Conservation (phyloP, 1,284 basidiomycete species). For the Xerocomus nothofagi region DNA sequence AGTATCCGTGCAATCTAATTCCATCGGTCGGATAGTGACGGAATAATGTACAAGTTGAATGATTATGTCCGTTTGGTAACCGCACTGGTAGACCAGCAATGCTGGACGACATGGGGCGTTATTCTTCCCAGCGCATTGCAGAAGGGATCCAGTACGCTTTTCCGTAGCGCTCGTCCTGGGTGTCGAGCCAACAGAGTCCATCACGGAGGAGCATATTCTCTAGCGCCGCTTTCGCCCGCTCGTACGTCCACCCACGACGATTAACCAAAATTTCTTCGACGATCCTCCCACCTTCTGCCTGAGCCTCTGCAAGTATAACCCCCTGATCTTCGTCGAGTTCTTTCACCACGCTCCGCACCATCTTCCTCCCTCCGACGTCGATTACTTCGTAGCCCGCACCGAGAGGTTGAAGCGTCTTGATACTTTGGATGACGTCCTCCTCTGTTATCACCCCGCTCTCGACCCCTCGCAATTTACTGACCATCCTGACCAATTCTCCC, state of each 20-base stretch:
- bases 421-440: slow-evolving; percentile 83
- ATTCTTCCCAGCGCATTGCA: slow-evolving; percentile 79
- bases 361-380: slow-evolving; percentile 61
- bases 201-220: slow-evolving; percentile 90
- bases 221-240: slow-evolving; percentile 75
- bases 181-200: slow-evolving; percentile 93
- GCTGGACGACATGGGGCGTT: not conserved
- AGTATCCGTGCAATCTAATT: too few relatives aligned
- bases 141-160: slow-evolving; percentile 81
- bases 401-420: slow-evolving; percentile 86
- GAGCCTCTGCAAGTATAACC: slow-evolving; percentile 72
- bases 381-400: slow-evolving; percentile 89
- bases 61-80: not conserved
- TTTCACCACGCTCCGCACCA: slow-evolving; percentile 72
- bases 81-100: not conserved
- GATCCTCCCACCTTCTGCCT: slow-evolving; percentile 63
- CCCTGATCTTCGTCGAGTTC: slow-evolving; percentile 84
- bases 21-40: too few relatives aligned
- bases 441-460: slow-evolving; percentile 66
- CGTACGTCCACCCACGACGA: slow-evolving; percentile 74
- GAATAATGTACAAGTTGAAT: not conserved
- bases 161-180: slow-evolving; percentile 67
- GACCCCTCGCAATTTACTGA: slow-evolving; percentile 76
- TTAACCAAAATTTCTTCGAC: slow-evolving; percentile 58
- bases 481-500: slow-evolving; percentile 77